Evolutionary conservation across 2,329 filamentous ascomycete species (phyloP).

Genomic region (Ramichloridium luteum): DNA sequence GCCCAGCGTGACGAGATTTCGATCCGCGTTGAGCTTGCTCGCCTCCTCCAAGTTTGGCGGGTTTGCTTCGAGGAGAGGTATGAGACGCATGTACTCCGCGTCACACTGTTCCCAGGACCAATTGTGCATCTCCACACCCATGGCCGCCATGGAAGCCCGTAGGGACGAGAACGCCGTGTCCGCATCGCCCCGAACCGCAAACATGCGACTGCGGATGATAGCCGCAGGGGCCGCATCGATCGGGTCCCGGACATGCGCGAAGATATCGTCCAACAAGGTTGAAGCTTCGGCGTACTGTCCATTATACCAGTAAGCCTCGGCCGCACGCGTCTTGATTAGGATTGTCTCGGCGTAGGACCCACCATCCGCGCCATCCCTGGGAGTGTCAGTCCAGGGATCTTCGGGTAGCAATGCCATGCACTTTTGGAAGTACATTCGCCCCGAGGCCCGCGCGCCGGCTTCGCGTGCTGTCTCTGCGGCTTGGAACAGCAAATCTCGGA

Average conservation of each 20-base stretch:
- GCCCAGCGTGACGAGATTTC: slow-evolving; percentile 50
- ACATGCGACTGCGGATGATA: slow-evolving; percentile 69
- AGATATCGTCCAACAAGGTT: slow-evolving; percentile 56
- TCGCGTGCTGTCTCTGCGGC: slow-evolving; percentile 69
- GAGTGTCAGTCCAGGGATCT: slow-evolving; percentile 57
- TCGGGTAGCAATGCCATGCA: slow-evolving; percentile 70
- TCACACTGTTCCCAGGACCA: slow-evolving; percentile 69
- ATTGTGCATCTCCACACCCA: slow-evolving; percentile 55
- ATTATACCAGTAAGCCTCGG: slow-evolving; percentile 74
- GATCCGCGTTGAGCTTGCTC: slow-evolving; percentile 36
- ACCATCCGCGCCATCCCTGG: slow-evolving; percentile 51
- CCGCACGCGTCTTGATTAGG: slow-evolving; percentile 62
- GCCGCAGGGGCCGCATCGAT: slow-evolving; percentile 76
- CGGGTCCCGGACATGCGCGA: slow-evolving; percentile 55
- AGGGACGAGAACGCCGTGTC: slow-evolving; percentile 56
- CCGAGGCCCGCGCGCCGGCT: slow-evolving; percentile 70
- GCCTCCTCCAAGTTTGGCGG: slow-evolving; percentile 5
- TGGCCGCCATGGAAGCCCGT: slow-evolving; percentile 55
- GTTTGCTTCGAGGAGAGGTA: slow-evolving; percentile 14
- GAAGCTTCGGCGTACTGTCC: slow-evolving; percentile 57
- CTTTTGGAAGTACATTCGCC: slow-evolving; percentile 66
- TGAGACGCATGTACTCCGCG: slow-evolving; percentile 48
- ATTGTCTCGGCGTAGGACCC: slow-evolving; percentile 72
- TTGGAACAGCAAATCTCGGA: slow-evolving; percentile 63
- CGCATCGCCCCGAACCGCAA: slow-evolving; percentile 61